phyloP scores from a whole-genome alignment of 108 stramenopile genomes.

The Conticribra weissflogii region DNA sequence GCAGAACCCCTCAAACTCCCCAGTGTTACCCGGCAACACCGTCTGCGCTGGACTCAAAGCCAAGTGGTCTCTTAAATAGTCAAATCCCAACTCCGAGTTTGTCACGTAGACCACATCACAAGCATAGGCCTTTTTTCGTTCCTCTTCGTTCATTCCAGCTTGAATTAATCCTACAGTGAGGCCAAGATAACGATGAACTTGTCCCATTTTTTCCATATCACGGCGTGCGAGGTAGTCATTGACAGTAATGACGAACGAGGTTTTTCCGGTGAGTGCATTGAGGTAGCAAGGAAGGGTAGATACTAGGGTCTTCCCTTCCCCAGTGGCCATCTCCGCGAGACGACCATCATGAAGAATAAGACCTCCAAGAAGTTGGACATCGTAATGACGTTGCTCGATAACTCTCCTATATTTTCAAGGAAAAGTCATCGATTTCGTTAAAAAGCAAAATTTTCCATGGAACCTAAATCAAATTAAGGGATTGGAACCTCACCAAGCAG shows the following conservation, averaged over 20 bases:
- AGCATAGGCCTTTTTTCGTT: slow-evolving; percentile 85
- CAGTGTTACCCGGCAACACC: slow-evolving; percentile 71
- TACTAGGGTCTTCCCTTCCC: slow-evolving; percentile 96
- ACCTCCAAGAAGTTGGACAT: slow-evolving; percentile 94
- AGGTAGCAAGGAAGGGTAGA: slow-evolving; percentile 88
- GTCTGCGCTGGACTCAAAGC: slow-evolving; percentile 79
- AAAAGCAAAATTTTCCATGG: too few species aligned
- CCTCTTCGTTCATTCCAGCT: slow-evolving; percentile 79
- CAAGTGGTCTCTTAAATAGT: slow-evolving; percentile 92
- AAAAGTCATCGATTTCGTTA: too few species aligned
- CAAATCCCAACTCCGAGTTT: slow-evolving; percentile 95
- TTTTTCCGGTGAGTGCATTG: slow-evolving; percentile 77
- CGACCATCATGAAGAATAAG: slow-evolving; percentile 90
- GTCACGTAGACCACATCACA: slow-evolving; percentile 95
- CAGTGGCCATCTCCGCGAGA: slow-evolving; percentile 96
- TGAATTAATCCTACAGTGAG: slow-evolving; percentile 94
- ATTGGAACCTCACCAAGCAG: slow-evolving; percentile 72
- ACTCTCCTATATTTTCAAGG: slow-evolving; percentile 51
- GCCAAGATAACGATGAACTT: slow-evolving; percentile 92
- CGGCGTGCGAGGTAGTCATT: slow-evolving; percentile 96
- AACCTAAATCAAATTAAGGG: too few species aligned
- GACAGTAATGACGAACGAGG: slow-evolving; percentile 90
- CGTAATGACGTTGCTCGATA: slow-evolving; percentile 92
- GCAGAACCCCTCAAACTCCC: slow-evolving; percentile 87
- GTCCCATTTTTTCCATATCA: slow-evolving; percentile 96